Base-by-base conservation (phyloP, 73 alveolate genomes). In the Tetrahymena elliotti region DNA sequence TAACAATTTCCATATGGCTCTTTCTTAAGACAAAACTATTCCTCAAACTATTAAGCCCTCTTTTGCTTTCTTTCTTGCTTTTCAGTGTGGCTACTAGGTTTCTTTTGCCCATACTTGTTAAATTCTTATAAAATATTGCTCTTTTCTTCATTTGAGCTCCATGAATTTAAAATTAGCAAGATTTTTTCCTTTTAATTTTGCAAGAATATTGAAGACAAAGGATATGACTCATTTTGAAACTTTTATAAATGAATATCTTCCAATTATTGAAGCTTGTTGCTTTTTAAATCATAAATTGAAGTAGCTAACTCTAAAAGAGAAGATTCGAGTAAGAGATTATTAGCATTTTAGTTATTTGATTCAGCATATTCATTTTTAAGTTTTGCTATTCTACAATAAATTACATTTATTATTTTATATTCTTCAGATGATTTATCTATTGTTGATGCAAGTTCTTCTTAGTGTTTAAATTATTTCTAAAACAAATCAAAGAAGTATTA, bases 1-100 rank as follows among this genome's bases (percentile, higher is more conserved):
- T 94, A 52, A 31, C 96, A 94, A 52, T 88, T 83, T 88, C 96
- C 96, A 88, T 94, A 94, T 0, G 96, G 95, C 7, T 94, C 95
- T 37, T 94, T 94, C 36, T 94, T 47, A 35, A 94, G 47, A 52
- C 95, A 84, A 35, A 37, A 94, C 37, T 94, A 84, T 47, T 94
- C 96, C 10, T 39, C 96, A 88, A 94, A 94, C 36, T 94, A 92
- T 47, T 68, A 16, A 35, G 93, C 34, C 52, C 93, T 94, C 52
- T 88, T 47, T 33, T 94, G 40, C 40, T 94, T 94, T 52, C 93
- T 52, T 31, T 94, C 83, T 36, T 83, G 93, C 54, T 94, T 94
- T 52, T 84, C 35, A 24, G 36, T 68, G 22, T 68, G 88, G 11
- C 38, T 31, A 10, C 88, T 31, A 4, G 34, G 36, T 47, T 94